Evolutionary conservation across 2,329 filamentous ascomycete species (phyloP).

Genomic region (Ophiostoma piceae): DNA sequence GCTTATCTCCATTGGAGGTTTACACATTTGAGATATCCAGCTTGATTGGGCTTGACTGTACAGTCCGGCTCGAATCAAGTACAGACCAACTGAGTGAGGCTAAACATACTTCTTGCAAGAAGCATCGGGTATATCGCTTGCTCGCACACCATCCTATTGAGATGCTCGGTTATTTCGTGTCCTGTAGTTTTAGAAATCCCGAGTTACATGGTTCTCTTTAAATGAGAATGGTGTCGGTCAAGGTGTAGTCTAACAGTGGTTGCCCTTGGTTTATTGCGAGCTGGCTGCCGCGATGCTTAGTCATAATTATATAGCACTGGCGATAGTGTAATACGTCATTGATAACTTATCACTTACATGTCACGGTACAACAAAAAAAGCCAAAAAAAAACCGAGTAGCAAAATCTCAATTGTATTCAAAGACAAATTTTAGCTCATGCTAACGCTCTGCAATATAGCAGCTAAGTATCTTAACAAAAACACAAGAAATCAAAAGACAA

Average conservation of each 20-base stretch:
- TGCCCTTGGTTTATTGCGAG: neutral
- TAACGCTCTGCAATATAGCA: slow-evolving; percentile 12
- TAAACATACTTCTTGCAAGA: neutral
- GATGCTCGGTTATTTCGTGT: neutral
- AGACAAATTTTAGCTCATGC: neutral
- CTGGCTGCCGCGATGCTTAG: neutral
- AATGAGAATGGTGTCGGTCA: no score
- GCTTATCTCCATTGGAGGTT: neutral
- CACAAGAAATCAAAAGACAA: neutral
- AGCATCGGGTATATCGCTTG: neutral
- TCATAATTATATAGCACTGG: neutral
- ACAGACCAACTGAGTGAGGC: neutral
- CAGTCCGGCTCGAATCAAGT: neutral
- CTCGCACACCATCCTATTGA: neutral
- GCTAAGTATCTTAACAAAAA: slow-evolving; percentile 9
- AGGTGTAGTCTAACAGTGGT: no score
- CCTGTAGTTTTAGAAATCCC: no score
- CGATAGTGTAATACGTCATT: neutral
- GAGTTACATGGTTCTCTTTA: no score
- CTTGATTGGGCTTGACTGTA: neutral
- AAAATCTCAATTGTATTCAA: slow-evolving; percentile 5
- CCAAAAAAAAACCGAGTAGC: neutral
- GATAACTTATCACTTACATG: neutral
- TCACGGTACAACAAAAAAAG: neutral
- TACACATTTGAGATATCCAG: neutral